A percentile compares a stretch with the other conserved stretches of the same genome.
Evolutionary conservation across 2,329 filamentous ascomycete genomes (phyloP).

Genomic region (Hirsutella rhossiliensis): DNA sequence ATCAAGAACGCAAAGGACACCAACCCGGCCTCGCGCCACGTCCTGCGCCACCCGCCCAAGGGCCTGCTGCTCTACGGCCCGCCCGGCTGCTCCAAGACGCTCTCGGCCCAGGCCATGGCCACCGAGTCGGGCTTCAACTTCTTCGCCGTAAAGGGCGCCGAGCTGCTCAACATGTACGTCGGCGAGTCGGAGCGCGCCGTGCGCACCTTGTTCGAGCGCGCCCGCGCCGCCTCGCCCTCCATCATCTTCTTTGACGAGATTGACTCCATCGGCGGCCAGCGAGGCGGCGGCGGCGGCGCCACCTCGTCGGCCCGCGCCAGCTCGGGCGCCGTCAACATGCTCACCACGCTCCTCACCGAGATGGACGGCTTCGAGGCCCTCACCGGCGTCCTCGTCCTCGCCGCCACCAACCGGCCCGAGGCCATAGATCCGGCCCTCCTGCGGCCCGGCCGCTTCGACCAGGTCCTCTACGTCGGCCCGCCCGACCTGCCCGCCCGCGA

Average conservation of each 20-base stretch:
- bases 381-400: slow-evolving; percentile 74
- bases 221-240: slow-evolving; percentile 72
- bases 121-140: slow-evolving; percentile 89
- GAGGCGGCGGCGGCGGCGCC: slow-evolving; percentile 30
- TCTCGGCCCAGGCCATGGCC: slow-evolving; percentile 81
- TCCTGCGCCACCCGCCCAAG: slow-evolving; percentile 51
- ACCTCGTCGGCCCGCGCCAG: slow-evolving; percentile 20
- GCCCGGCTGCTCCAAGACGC: slow-evolving; percentile 88
- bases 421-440: slow-evolving; percentile 76
- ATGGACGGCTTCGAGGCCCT: slow-evolving; percentile 90
- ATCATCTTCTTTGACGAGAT: slow-evolving; percentile 98
- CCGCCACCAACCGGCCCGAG: slow-evolving; percentile 84
- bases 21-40: slow-evolving; percentile 17
- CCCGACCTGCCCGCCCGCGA: slow-evolving; percentile 61
- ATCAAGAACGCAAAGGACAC: slow-evolving; percentile 28
- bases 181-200: slow-evolving; percentile 85
- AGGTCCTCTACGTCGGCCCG: slow-evolving; percentile 74
- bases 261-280: slow-evolving; percentile 61
- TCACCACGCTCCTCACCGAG: slow-evolving; percentile 82
- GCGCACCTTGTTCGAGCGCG: slow-evolving; percentile 75
- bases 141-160: slow-evolving; percentile 85
- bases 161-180: slow-evolving; percentile 93
- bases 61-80: slow-evolving; percentile 85
- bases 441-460: slow-evolving; percentile 75
- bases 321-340: slow-evolving; percentile 58